phyloP scores from a whole-genome alignment of 176 grass and related monocot genomes.

The Triticum aestivum region DNA sequence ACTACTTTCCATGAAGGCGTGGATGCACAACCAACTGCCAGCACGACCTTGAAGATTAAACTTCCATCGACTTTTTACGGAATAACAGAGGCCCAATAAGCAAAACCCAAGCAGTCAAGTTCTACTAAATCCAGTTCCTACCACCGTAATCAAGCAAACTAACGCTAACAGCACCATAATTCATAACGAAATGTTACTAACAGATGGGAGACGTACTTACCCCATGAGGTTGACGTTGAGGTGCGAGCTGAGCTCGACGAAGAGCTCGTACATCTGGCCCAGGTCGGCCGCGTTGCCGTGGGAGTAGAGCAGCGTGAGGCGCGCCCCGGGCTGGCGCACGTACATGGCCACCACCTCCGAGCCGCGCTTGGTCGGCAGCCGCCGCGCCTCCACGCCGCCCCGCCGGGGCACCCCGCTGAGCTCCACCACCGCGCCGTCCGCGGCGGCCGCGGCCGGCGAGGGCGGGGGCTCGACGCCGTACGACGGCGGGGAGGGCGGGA shows the following conservation, averaged over 20 bases:
- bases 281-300: constrained; percentile 96
- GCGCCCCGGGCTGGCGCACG: constrained; percentile 68
- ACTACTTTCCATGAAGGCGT: not conserved
- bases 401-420: constrained; percentile 57
- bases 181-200: not conserved
- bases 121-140: not conserved
- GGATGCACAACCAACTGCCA: not conserved
- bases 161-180: not conserved
- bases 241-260: constrained; percentile 83
- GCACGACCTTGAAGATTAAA: not conserved
- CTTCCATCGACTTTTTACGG: not conserved
- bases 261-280: constrained; percentile 95
- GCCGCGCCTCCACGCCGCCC: constrained; percentile 65
- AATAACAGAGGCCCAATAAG: not conserved
- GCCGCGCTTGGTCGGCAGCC: constrained; percentile 68
- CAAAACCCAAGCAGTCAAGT: not conserved
- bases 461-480: constrained; percentile 61
- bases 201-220: constrained; percentile 28
- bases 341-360: constrained; percentile 81
- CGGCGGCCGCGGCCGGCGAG: constrained; percentile 13
- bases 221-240: constrained; percentile 96
- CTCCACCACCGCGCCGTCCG: constrained; percentile 48
- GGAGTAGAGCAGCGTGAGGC: constrained; percentile 92
- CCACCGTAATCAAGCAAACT: not conserved
- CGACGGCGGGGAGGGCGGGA: constrained; percentile 77